Evolutionary conservation across 2,329 filamentous ascomycete species (phyloP), one percentile per base, ranked within the genome.

Genomic region (Cladosporium austrohemisphaericum): DNA sequence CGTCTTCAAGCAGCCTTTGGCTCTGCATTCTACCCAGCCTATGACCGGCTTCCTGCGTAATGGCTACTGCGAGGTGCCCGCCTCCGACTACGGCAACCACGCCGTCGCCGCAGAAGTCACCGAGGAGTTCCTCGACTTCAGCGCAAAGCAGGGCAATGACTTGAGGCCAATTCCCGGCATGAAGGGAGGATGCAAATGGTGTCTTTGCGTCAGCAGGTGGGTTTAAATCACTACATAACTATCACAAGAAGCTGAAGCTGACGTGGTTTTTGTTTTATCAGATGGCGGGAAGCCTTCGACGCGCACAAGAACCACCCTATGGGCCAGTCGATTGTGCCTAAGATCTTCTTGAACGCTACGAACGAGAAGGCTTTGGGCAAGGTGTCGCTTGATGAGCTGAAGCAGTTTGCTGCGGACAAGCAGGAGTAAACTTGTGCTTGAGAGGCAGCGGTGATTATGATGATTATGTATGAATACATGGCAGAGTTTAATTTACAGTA

Each of bases 101-200:
- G 74, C 76, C 20, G 69, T 84, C 19, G 80, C 80, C n/a, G 70
- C 65, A 44, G 72, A 79, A 22, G 68, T 84, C 1, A 80, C 77
- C 7, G 72, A 80, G 51, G 76, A 79, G 56, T 84, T 84, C 63
- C 76, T 84, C 26, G 77, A 83, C 60, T 84, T 79, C 68, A 74
- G 74, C 25, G 78, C 80, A 14, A 69, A 71, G 4, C 72, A 73
- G 29, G 81, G 80, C 31, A 84, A 84, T 59, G 77, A 84, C 58
- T 68, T 84, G 26, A 72, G 78, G 19, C 58, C 64, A 4, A 71
- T 73, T 16, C 51, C 53, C 3, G 80, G 80, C 3, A 71, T 84
- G 48, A 77, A 71, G 16, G 75, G 69, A 10, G 80, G 80, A 6
- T 82, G 79, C 58, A 79, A 77, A 62, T 84, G 81, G 79, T 84